Conservation (phyloP, 495 filamentous ascomycete genomes). For the Penicillium salamii region DNA sequence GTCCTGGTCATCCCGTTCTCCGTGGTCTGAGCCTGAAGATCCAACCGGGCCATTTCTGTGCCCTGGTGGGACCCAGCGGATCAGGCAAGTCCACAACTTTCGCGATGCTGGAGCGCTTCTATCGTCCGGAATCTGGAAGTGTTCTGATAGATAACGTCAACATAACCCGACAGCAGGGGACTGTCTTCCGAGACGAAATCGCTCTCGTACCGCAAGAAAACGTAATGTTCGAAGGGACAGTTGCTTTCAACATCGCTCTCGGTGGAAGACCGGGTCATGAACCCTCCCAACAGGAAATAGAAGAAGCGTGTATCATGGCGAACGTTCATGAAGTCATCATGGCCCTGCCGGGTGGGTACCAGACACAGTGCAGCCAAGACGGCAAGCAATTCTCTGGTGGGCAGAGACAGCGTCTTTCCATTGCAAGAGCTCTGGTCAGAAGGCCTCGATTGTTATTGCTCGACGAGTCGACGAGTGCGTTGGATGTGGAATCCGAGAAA, state of each 20-base stretch:
- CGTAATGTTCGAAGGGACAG: conserved; percentile 50
- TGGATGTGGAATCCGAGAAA: conserved; percentile 70
- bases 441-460: conserved; percentile 65
- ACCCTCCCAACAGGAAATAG: conserved; percentile 48
- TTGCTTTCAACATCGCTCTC: conserved; percentile 52
- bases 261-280: conserved; percentile 45
- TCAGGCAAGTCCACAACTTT: conserved; percentile 62
- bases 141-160: conserved; percentile 39
- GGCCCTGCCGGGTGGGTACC: conserved; percentile 57
- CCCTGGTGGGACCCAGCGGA: conserved; percentile 57
- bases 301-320: conserved; percentile 53
- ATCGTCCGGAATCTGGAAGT: conserved; percentile 40
- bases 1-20: conserved; percentile 52
- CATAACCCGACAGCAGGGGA: conserved; percentile 34
- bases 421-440: conserved; percentile 70
- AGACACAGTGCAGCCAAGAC: conserved; percentile 60
- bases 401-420: conserved; percentile 73
- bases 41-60: conserved; percentile 54
- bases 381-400: conserved; percentile 66
- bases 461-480: conserved; percentile 71
- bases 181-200: conserved; percentile 47
- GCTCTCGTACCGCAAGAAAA: conserved; percentile 54
- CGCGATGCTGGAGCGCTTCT: conserved; percentile 58
- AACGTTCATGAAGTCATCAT: conserved; percentile 58
- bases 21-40: conserved; percentile 52